A percentile compares a stretch with the other conserved stretches of the same genome.
These are phyloP conservation scores for Pseudozyma pruni DNA, from an alignment of 1,284 basidiomycete genomes.

Conservation along the genomic window DNA sequence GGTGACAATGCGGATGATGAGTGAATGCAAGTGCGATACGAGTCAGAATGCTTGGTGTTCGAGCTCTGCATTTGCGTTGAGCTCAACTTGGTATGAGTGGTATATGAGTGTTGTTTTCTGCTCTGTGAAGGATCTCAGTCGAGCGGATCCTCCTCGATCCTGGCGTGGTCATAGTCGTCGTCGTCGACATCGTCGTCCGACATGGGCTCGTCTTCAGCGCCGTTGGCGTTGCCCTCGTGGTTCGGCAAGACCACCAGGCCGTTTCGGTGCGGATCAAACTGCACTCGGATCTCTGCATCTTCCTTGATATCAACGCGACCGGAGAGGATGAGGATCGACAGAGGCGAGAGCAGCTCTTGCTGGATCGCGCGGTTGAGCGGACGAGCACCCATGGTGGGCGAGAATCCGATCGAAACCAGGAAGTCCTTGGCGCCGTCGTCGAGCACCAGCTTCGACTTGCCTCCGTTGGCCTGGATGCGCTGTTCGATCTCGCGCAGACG, in stretches of 20 bases:
- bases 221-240: conserved; percentile 71
- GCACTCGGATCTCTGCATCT: conserved; percentile 79
- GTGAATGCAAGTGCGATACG: not conserved
- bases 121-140: conserved; percentile 22
- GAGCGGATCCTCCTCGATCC: conserved; percentile 54
- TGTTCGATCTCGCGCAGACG: conserved; percentile 75
- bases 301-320: conserved; percentile 83
- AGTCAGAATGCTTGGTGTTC: too few species aligned
- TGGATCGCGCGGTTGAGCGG: conserved; percentile 93
- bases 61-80: too few species aligned
- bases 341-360: conserved; percentile 89
- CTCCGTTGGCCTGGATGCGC: conserved; percentile 77
- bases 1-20: not conserved
- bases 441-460: conserved; percentile 82
- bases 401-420: conserved; percentile 74
- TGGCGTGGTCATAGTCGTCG: conserved; percentile 26
- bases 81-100: not conserved
- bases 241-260: conserved; percentile 84
- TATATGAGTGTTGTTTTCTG: not conserved
- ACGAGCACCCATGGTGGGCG: conserved; percentile 73
- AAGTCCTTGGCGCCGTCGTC: conserved; percentile 83
- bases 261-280: conserved; percentile 86
- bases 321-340: conserved; percentile 86
- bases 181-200: conserved; percentile 64
- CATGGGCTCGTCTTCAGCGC: conserved; percentile 59